Conservation (phyloP, 2,329 filamentous ascomycete genomes). For the Ilyonectria destructans region DNA sequence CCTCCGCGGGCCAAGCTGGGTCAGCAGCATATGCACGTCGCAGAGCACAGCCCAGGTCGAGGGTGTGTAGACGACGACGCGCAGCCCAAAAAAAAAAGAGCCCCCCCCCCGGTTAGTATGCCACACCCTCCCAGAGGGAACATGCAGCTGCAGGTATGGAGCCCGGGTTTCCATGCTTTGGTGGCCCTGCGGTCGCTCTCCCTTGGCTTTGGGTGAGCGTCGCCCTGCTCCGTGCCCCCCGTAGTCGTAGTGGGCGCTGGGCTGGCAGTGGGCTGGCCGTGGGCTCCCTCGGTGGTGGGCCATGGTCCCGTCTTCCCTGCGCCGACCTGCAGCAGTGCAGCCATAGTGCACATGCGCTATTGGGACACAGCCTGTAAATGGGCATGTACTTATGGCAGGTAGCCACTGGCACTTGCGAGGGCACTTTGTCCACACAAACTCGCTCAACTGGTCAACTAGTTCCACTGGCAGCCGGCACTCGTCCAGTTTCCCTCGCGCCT, state of each 20-base stretch:
- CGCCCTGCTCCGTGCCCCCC: background rate
- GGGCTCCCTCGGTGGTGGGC: conserved; percentile 48
- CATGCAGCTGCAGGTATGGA: too few relatives aligned
- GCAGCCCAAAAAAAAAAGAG: background rate
- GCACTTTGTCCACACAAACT: conserved; percentile 17
- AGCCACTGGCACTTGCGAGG: background rate
- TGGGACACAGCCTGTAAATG: conserved; percentile 37
- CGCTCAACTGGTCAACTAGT: background rate
- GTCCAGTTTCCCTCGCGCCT: conserved; percentile 20
- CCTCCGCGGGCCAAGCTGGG: conserved; percentile 14
- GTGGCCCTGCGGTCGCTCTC: background rate
- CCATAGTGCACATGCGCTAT: conserved; percentile 36
- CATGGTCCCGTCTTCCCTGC: conserved; percentile 13
- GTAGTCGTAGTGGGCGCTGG: background rate
- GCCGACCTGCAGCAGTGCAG: conserved; percentile 33
- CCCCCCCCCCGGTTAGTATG: conserved; percentile 2
- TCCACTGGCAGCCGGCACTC: background rate
- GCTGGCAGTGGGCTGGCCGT: conserved; percentile 11
- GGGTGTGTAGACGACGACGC: conserved; percentile 2
- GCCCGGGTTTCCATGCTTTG: conserved; percentile 7
- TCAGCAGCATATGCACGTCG: conserved; percentile 35
- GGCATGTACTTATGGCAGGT: conserved; percentile 27
- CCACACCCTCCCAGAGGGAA: conserved; percentile 1
- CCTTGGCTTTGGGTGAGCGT: background rate
- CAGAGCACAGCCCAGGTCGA: conserved; percentile 31